phyloP scores from a whole-genome alignment of 1,284 basidiomycete genomes.

The Sporisorium exsertum region DNA sequence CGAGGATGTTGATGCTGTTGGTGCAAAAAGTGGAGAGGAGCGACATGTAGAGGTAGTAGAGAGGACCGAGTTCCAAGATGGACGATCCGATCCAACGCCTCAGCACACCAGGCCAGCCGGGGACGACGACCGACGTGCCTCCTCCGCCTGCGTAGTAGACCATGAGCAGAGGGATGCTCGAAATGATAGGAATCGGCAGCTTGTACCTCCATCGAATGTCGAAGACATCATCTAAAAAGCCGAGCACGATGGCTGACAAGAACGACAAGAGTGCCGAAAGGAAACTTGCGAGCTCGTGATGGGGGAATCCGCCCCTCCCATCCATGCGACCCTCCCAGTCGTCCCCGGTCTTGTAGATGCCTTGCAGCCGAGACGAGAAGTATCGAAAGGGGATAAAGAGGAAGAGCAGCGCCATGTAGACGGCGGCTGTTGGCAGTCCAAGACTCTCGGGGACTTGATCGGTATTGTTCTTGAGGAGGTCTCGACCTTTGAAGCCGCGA shows the following conservation, averaged over 20 bases:
- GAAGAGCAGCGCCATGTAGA: constrained; percentile 83
- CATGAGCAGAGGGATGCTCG: constrained; percentile 91
- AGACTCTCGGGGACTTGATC: constrained; percentile 85
- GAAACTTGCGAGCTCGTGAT: constrained; percentile 90
- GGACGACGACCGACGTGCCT: constrained; percentile 92
- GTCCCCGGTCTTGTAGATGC: constrained; percentile 24
- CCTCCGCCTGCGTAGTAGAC: constrained; percentile 96
- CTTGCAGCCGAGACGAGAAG: constrained; percentile 42
- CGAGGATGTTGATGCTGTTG: constrained; percentile 98
- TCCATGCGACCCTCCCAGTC: constrained; percentile 57
- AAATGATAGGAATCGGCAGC: constrained; percentile 91
- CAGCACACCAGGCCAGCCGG: constrained; percentile 71
- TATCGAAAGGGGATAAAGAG: constrained; percentile 68
- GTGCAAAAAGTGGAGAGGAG: constrained; percentile 95
- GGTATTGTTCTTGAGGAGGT: constrained; percentile 58
- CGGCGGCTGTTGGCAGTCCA: constrained; percentile 87
- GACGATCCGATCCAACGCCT: constrained; percentile 73
- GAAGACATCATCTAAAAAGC: constrained; percentile 96
- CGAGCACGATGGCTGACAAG: constrained; percentile 89
- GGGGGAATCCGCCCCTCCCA: constrained; percentile 78
- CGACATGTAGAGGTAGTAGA: constrained; percentile 97
- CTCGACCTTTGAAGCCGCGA: constrained; percentile 61
- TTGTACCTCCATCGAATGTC: constrained; percentile 99
- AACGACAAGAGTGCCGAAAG: constrained; percentile 91
- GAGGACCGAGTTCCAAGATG: constrained; percentile 90